phyloP scores from a whole-genome alignment of 2,329 filamentous ascomycete genomes.

The Cucurbitaria berberidis region DNA sequence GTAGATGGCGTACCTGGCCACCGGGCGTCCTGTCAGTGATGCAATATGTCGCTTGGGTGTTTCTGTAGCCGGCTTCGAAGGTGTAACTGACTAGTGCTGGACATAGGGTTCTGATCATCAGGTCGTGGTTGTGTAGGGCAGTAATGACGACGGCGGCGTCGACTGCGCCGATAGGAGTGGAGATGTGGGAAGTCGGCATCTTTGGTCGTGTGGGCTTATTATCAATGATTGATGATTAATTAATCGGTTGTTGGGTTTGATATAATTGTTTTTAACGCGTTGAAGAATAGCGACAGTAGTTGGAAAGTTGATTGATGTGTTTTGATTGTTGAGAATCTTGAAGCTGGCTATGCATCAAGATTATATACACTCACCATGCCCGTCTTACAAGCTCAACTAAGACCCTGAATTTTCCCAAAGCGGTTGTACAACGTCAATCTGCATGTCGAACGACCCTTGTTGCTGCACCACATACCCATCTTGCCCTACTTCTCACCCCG shows the following conservation, averaged over 20 bases:
- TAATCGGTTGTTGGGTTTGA: too few species aligned
- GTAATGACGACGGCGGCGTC: conserved; percentile 35
- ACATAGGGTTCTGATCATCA: conserved; percentile 50
- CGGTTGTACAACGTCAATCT: not conserved
- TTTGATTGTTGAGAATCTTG: not conserved
- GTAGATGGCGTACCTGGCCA: conserved; percentile 36
- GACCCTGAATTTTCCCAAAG: not conserved
- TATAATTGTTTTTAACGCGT: too few species aligned
- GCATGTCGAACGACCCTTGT: conserved; percentile 11
- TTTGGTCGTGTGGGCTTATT: too few species aligned
- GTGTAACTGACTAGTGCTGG: conserved; percentile 43
- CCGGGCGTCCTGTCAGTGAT: conserved; percentile 51
- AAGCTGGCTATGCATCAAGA: not conserved
- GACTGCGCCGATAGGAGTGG: conserved; percentile 41
- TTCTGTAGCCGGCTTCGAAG: conserved; percentile 42
- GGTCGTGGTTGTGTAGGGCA: conserved; percentile 49
- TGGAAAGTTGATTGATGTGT: not conserved
- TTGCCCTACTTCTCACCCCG: not conserved
- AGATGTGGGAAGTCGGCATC: conserved; percentile 48
- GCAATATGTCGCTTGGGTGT: conserved; percentile 39
- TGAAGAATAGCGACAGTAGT: too few species aligned
- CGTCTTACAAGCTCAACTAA: conserved; percentile 11
- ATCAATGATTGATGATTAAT: conserved; percentile 20
- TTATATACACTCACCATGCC: not conserved
- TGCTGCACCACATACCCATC: not conserved